phyloP scores from a whole-genome alignment of 2,329 filamentous ascomycete genomes.

The Fusarium zealandicum region DNA sequence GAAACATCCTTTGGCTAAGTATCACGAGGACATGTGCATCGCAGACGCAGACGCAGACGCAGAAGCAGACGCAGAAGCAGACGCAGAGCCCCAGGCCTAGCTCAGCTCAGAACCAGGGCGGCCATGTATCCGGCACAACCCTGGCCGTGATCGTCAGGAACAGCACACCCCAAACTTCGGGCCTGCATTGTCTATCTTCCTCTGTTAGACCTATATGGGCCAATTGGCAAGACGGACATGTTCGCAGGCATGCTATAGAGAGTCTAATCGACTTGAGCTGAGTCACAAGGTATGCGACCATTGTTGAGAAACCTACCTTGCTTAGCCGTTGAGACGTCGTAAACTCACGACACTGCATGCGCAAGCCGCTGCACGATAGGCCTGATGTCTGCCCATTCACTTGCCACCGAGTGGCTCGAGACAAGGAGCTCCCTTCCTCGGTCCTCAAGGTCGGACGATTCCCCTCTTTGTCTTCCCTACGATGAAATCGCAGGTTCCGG shows the following conservation, averaged over 20 bases:
- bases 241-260: neutral
- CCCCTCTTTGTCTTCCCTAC: constrained; percentile 15
- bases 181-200: constrained; percentile 12
- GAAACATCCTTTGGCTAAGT: constrained; percentile 9
- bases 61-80: neutral
- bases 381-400: neutral
- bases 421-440: constrained; percentile 13
- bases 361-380: constrained; percentile 2
- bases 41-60: too few relatives aligned
- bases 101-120: constrained; percentile 17
- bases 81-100: constrained; percentile 5
- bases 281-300: neutral
- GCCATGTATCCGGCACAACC: constrained; percentile 19
- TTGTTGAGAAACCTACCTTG: constrained; percentile 10
- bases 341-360: constrained; percentile 3
- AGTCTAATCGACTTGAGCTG: neutral
- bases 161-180: constrained; percentile 32
- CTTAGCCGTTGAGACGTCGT: constrained; percentile 11
- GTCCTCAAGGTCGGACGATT: constrained; percentile 22
- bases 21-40: constrained; percentile 15
- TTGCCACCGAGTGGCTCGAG: constrained; percentile 14
- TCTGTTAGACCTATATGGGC: constrained; percentile 26
- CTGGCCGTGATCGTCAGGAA: constrained; percentile 42
- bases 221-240: constrained; percentile 7
- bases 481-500: constrained; percentile 26